Evolutionary conservation across 129 eudicot genomes (phyloP), one percentile per base, ranked within the genome.

Genomic region (Apium graveolens): DNA sequence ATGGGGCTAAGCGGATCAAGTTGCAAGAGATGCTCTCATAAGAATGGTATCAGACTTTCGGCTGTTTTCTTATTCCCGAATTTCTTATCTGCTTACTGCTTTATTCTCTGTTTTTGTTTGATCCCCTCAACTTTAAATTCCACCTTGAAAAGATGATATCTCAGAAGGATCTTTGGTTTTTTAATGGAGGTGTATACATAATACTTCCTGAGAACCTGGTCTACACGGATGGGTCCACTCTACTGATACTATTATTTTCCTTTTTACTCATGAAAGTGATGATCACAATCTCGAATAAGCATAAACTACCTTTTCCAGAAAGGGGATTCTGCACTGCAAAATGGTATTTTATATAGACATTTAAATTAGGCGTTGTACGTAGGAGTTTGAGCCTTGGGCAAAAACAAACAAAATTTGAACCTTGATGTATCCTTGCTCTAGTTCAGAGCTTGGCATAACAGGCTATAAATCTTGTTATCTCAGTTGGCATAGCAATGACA

Each of bases 371-470:
- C 17, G 49, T 20, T 16, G 46, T 44, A 78, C 68, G 34, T 43
- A 72, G 12, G 43, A 78, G 35, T 62, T 41, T 35, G 10, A 37
- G 13, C 38, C 77, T 8, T 21, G 1, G 65, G 62, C 62, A 6
- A 53, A 53, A 21, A 20, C 0, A 11, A 55, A 55, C 29, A 55
- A 21, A 24, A 24, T 55, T 57, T 3, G 12, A 60, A n/a, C 17
- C 11, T 8, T 13, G 34, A 79, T 48, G 51, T 38, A 53, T 66
- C 77, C 65, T 55, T 79, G n/a, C 82, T 79, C 76, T 21, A 49
- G 75, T 32, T 24, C 66, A 3, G 70, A 49, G 57, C n/a, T 49
- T 14, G 29, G 27, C 31, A 31, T 11, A 21, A 44, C 82, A 31
- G 27, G 14, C 7, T 31, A 16, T 34, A 74, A 78, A 66, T 65